Evolutionary conservation across 371 early-diverging fungal species (phyloP).

Genomic region (Actinomortierella ambigua): DNA sequence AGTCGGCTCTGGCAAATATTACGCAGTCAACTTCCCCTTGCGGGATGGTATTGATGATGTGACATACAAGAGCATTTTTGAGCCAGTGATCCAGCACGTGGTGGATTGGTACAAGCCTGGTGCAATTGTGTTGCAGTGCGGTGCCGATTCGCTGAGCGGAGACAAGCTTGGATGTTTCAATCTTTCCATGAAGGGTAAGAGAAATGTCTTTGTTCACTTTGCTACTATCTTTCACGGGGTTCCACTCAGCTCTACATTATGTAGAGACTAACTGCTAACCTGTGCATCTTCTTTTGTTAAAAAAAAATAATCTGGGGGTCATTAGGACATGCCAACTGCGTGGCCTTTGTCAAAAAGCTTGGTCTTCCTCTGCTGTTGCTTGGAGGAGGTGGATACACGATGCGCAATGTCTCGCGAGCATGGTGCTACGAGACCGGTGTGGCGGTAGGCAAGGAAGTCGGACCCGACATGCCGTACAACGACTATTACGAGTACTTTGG

Average conservation of each 20-base stretch:
- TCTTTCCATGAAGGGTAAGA: conserved; percentile 84
- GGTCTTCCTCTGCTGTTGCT: conserved; percentile 94
- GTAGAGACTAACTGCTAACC: too few species aligned
- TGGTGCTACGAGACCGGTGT: conserved; percentile 99
- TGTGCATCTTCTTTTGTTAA: too few species aligned
- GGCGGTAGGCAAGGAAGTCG: conserved; percentile 76
- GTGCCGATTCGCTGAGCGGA: conserved; percentile 99
- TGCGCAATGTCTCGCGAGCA: conserved; percentile 96
- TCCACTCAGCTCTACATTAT: too few species aligned
- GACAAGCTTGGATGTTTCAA: conserved; percentile 99
- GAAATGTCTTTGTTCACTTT: neutral
- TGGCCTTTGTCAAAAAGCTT: conserved; percentile 92
- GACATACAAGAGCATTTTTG: conserved; percentile 89
- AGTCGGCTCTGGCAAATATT: conserved; percentile 85
- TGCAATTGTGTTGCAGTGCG: conserved; percentile 99
- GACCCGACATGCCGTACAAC: conserved; percentile 86
- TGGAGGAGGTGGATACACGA: conserved; percentile 99
- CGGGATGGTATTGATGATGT: conserved; percentile 98
- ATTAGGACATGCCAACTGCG: conserved; percentile 85
- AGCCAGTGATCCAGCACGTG: conserved; percentile 86
- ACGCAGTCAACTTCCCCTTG: conserved; percentile 97
- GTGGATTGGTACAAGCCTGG: conserved; percentile 96
- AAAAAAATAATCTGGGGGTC: too few species aligned
- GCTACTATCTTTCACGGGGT: too few species aligned
- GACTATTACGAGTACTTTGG: conserved; percentile 96